A percentile compares a stretch with the other conserved stretches of the same genome.
phyloP scores from a whole-genome alignment of 768 basidiomycete species.

The Filobasidium floriforme region DNA sequence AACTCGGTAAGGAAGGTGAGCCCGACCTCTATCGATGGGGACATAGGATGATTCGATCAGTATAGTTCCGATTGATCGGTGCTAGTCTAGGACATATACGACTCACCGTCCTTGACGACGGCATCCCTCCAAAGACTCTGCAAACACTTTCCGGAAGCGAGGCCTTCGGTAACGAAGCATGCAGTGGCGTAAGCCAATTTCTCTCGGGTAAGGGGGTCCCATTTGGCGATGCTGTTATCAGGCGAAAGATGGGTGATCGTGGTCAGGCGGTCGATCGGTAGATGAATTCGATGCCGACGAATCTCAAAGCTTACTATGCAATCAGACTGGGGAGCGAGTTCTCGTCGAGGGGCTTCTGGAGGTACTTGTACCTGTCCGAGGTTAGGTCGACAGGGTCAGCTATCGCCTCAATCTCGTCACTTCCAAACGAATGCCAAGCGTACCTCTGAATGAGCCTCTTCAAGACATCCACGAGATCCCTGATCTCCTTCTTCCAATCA shows the following conservation, averaged over 20 bases:
- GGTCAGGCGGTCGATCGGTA: background rate
- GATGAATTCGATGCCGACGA: background rate
- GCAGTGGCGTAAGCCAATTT: slow-evolving; percentile 77
- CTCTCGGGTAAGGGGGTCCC: slow-evolving; percentile 66
- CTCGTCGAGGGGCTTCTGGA: slow-evolving; percentile 91
- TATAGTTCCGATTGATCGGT: background rate
- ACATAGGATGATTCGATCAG: background rate
- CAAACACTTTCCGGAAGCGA: slow-evolving; percentile 68
- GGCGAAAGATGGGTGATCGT: no score
- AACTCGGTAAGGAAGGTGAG: slow-evolving; percentile 66
- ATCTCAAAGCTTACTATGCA: slow-evolving; percentile 60
- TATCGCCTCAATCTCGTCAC: background rate
- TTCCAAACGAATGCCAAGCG: slow-evolving; percentile 17
- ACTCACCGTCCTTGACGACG: slow-evolving; percentile 81
- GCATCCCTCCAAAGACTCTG: slow-evolving; percentile 84
- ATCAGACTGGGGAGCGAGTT: slow-evolving; percentile 70
- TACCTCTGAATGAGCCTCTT: slow-evolving; percentile 93
- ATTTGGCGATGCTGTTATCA: slow-evolving; percentile 50
- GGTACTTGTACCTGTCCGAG: slow-evolving; percentile 81
- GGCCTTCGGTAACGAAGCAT: slow-evolving; percentile 73
- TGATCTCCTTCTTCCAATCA: slow-evolving; percentile 55
- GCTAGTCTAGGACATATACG: background rate
- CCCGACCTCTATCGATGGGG: slow-evolving; percentile 57
- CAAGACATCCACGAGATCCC: slow-evolving; percentile 86
- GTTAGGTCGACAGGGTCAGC: slow-evolving; percentile 1